Conservation (phyloP, 208 protist genomes). For the Trypanosoma mega region DNA sequence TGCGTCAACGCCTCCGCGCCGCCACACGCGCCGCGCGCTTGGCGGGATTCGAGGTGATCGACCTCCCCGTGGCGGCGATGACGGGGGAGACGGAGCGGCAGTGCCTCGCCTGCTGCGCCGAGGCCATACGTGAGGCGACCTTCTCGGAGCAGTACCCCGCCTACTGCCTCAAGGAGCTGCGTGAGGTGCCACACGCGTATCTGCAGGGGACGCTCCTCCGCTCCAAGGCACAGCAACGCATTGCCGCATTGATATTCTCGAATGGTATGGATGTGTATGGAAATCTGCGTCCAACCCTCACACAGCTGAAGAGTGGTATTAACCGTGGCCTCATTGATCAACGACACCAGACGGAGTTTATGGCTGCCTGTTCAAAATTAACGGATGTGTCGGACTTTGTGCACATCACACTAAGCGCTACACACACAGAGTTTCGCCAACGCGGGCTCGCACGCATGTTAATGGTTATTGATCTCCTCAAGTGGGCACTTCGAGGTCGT, state of each 20-base stretch:
- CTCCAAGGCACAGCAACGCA: constrained; percentile 6
- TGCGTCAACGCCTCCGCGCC: constrained; percentile 26
- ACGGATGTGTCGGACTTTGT: constrained; percentile 77
- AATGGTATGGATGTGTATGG: constrained; percentile 86
- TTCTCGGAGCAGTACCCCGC: constrained; percentile 74
- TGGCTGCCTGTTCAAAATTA: constrained; percentile 54
- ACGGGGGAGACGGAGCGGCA: constrained; percentile 42
- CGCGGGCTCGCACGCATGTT: constrained; percentile 61
- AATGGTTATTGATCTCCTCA: constrained; percentile 70
- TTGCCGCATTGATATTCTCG: constrained; percentile 69
- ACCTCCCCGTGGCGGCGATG: constrained; percentile 42
- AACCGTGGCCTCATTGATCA: constrained; percentile 44
- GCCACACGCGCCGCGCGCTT: constrained; percentile 29
- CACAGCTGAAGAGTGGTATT: constrained; percentile 66
- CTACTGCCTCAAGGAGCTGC: constrained; percentile 74
- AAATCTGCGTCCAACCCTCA: constrained; percentile 69
- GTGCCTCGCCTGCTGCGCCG: constrained; percentile 59
- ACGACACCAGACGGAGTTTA: constrained; percentile 36
- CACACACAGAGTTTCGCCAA: constrained; percentile 49
- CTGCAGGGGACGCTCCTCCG: constrained; percentile 67
- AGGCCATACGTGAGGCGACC: constrained; percentile 63
- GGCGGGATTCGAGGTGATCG: constrained; percentile 43
- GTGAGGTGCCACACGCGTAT: constrained; percentile 47
- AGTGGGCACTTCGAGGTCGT: constrained; percentile 79
- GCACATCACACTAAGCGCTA: constrained; percentile 84